phyloP scores from a whole-genome alignment of 2,329 filamentous ascomycete species.

The Amauroascus niger region DNA sequence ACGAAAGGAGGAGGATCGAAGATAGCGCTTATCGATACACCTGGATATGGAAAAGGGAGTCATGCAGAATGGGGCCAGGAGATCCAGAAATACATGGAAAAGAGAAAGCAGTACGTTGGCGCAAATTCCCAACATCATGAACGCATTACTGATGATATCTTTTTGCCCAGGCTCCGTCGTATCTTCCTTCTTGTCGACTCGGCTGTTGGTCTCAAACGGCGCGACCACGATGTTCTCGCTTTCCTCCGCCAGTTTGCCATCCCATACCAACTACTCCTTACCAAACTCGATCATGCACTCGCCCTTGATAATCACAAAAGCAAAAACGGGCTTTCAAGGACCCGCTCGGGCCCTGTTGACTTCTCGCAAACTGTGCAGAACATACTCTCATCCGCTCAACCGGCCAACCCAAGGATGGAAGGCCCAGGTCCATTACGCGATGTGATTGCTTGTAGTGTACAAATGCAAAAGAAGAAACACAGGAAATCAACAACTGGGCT shows the following conservation, averaged over 20 bases:
- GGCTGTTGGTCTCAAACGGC: conserved; percentile 53
- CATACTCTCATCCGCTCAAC: conserved; percentile 25
- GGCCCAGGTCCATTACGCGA: conserved; percentile 45
- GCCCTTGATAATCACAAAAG: conserved; percentile 16
- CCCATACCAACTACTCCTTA: conserved; percentile 56
- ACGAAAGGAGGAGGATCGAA: conserved; percentile 36
- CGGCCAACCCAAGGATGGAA: conserved; percentile 28
- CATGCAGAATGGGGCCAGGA: conserved; percentile 54
- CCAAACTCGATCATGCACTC: conserved; percentile 54
- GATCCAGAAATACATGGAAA: conserved; percentile 58
- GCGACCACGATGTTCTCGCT: conserved; percentile 48
- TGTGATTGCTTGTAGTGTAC: conserved; percentile 50
- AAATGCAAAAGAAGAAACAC: conserved; percentile 35
- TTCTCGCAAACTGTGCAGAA: background rate
- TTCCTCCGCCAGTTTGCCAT: conserved; percentile 49
- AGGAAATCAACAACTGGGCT: conserved; percentile 47
- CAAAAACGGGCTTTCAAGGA: conserved; percentile 19
- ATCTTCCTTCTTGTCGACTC: conserved; percentile 58
- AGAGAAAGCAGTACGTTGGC: conserved; percentile 47
- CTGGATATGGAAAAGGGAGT: conserved; percentile 58
- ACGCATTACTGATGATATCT: background rate
- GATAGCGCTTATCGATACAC: conserved; percentile 59
- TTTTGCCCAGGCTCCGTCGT: conserved; percentile 41
- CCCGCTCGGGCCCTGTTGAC: background rate
- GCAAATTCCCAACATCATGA: background rate